phyloP scores from a whole-genome alignment of 2,329 filamentous ascomycete species.

The Aureobasidium sp. region DNA sequence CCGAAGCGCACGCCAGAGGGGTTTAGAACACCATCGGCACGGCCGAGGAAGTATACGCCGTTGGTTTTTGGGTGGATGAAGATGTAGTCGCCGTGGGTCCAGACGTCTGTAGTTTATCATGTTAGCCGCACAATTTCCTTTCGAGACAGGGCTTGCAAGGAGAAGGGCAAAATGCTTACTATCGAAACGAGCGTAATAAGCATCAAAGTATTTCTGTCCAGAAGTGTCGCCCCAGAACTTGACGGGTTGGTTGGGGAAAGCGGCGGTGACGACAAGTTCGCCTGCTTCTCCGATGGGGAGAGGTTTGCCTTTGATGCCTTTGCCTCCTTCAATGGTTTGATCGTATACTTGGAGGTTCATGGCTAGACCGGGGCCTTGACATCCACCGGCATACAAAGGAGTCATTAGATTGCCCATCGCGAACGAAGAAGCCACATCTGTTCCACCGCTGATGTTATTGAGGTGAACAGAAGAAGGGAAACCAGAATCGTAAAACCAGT shows the following conservation, averaged over 20 bases:
- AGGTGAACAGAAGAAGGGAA: slow-evolving; percentile 63
- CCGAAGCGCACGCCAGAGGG: slow-evolving; percentile 73
- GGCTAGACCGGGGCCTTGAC: slow-evolving; percentile 46
- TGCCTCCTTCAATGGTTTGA: slow-evolving; percentile 35
- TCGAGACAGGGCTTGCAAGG: not conserved
- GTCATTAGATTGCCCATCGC: slow-evolving; percentile 57
- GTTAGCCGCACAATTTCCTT: not conserved
- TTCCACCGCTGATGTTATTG: slow-evolving; percentile 67
- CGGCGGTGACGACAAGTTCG: slow-evolving; percentile 61
- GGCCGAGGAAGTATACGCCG: slow-evolving; percentile 57
- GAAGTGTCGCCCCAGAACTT: slow-evolving; percentile 39
- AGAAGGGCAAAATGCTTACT: slow-evolving; percentile 12
- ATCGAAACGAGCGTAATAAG: slow-evolving; percentile 40
- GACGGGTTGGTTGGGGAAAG: slow-evolving; percentile 68
- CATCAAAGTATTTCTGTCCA: slow-evolving; percentile 36
- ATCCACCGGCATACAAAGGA: slow-evolving; percentile 55
- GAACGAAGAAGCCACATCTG: slow-evolving; percentile 64
- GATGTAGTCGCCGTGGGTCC: slow-evolving; percentile 79
- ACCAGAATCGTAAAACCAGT: slow-evolving; percentile 68
- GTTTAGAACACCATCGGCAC: slow-evolving; percentile 72
- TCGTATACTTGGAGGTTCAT: slow-evolving; percentile 55
- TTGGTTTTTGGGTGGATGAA: slow-evolving; percentile 60
- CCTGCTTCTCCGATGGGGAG: slow-evolving; percentile 59
- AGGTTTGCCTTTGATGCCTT: slow-evolving; percentile 39
- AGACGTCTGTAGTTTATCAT: slow-evolving; percentile 43